Evolutionary conservation across 2,329 filamentous ascomycete genomes (phyloP), one percentile per base, ranked within the genome.

Genomic region (Ceratocystis variospora): DNA sequence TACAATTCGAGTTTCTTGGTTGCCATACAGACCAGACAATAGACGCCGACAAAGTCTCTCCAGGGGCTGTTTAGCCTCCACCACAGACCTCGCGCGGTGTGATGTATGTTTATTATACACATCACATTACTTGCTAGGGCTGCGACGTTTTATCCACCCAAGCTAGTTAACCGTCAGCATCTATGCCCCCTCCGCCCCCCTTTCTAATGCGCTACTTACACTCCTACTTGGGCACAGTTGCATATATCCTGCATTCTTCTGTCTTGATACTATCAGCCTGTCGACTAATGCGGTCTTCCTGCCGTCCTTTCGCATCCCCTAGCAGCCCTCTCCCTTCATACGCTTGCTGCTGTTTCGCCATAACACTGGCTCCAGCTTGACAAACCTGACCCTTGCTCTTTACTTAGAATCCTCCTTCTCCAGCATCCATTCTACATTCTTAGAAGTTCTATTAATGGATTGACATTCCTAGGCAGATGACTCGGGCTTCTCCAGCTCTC

Each of bases 261-360:
- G 28, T 59, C 53, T 59, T 37, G 53, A 57, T 57, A 57, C 53
- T 57, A 57, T 57, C 53, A 28, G 17, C 53, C 53, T 57, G 53
- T 57, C 53, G 53, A 57, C 53, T 28, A 57, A 57, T 57, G n/a
- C 53, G 53, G 53, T 15, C 25, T 28, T 57, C 53, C 53, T 31
- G 8, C 10, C 53, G 22, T 57, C 15, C 53, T 57, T 57, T 57
- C 10, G 53, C 22, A 22, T 57, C 25, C 31, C 53, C 10, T 50
- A 25, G 22, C 22, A 19, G 46, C n/a, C 8, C 19, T 22, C 46
- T 8, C n/a, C 46, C 17, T 25, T 53, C 48, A 19, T 19, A 15
- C 15, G 25, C 7, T 59, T 22, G 4, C 25, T 31, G 25, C n/a
- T 17, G 53, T 31, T 17, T 57, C 53, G 53, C 25, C 37, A 41